Evolutionary conservation across 2,329 filamentous ascomycete genomes (phyloP).

Genomic region (Aureobasidium musti): DNA sequence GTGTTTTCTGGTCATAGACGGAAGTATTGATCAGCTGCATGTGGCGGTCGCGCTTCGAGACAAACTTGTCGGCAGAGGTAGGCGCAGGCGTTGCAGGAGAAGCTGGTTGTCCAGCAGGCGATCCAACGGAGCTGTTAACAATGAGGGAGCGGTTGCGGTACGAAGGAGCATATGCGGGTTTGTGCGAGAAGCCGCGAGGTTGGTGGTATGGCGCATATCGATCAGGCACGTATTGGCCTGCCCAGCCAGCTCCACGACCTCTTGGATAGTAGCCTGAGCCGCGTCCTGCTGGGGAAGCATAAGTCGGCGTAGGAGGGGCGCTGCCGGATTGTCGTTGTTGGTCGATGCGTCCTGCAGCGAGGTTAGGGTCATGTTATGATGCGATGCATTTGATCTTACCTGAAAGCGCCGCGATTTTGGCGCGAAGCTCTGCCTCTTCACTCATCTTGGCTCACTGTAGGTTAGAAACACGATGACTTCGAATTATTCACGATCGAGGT

Average conservation of each 20-base stretch:
- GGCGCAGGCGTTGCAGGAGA: constrained; percentile 25
- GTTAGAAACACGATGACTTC: not conserved
- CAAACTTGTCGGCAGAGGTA: constrained; percentile 9
- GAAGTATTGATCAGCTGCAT: constrained; percentile 76
- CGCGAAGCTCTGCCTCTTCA: constrained; percentile 32
- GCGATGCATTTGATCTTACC: constrained; percentile 13
- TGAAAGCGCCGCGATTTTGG: constrained; percentile 32
- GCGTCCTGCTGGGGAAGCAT: not conserved
- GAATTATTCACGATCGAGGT: not conserved
- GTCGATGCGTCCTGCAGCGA: constrained; percentile 30
- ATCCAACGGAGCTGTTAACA: constrained; percentile 20
- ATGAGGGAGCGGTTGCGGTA: constrained; percentile 32
- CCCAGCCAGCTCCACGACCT: constrained; percentile 19
- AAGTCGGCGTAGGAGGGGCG: not conserved
- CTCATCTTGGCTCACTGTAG: constrained; percentile 24
- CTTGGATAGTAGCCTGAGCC: constrained; percentile 12
- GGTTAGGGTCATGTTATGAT: not conserved
- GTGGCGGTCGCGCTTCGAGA: constrained; percentile 32
- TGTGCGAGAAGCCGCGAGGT: constrained; percentile 22
- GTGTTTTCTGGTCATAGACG: constrained; percentile 72
- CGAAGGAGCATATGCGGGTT: constrained; percentile 25
- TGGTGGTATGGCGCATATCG: constrained; percentile 31
- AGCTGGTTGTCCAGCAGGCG: constrained; percentile 11
- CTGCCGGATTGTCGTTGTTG: constrained; percentile 29
- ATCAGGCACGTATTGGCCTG: constrained; percentile 14